These are phyloP conservation scores for Solidago caesia DNA, from an alignment of 129 eudicot genomes.

Conservation along the genomic window DNA sequence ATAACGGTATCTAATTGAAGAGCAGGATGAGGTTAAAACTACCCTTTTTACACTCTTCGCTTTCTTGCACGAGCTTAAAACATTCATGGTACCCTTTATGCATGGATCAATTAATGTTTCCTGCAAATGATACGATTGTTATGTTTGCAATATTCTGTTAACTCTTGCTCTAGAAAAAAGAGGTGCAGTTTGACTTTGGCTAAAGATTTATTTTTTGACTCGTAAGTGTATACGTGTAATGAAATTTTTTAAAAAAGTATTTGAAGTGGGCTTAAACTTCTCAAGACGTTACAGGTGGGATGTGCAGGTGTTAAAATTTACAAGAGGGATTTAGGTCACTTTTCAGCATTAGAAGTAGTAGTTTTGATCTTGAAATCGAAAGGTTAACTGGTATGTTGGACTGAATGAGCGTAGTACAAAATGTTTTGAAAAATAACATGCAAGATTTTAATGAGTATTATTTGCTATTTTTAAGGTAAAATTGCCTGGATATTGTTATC, in stretches of 20 bases:
- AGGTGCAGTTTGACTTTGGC: neutral
- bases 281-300: neutral
- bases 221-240: neutral
- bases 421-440: neutral
- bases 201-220: neutral
- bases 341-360: neutral
- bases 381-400: neutral
- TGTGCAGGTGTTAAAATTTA: neutral
- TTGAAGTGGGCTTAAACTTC: no score
- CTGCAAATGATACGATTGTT: conserved; percentile 42
- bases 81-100: conserved; percentile 80
- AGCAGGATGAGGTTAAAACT: conserved; percentile 89
- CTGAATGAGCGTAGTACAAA: neutral
- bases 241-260: no score
- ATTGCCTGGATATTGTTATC: conserved; percentile 64
- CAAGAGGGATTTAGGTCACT: neutral
- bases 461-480: neutral
- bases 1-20: conserved; percentile 67
- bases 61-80: conserved; percentile 77
- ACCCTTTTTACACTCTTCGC: conserved; percentile 69
- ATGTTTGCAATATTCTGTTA: neutral
- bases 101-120: conserved; percentile 77
- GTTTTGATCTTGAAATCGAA: neutral
- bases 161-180: neutral
- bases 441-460: neutral